Evolutionary conservation across 495 filamentous ascomycete genomes (phyloP).

Genomic region (Apiosordaria backusii): DNA sequence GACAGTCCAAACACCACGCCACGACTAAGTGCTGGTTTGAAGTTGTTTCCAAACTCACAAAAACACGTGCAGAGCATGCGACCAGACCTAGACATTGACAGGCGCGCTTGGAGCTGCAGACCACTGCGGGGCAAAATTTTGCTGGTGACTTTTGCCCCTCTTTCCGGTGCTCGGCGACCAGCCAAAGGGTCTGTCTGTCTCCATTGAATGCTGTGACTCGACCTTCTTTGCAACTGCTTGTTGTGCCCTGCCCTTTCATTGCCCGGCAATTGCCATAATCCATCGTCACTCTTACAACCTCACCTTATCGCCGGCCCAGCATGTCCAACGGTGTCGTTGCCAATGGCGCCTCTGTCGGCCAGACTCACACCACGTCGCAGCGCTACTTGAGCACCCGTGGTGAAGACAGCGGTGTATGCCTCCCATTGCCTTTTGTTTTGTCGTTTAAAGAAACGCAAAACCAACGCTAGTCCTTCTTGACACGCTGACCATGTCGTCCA

Average conservation of each 20-base stretch:
- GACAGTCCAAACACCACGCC: background rate
- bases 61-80: background rate
- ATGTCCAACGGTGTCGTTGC: constrained; percentile 28
- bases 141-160: constrained; percentile 15
- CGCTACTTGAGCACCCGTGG: constrained; percentile 78
- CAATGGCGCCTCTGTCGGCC: constrained; percentile 18
- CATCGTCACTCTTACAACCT: background rate
- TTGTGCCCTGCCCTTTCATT: background rate
- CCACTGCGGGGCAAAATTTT: constrained; percentile 24
- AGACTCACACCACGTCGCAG: constrained; percentile 62
- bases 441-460: background rate
- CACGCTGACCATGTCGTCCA: constrained; percentile 6
- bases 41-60: background rate
- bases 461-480: background rate
- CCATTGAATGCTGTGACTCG: background rate
- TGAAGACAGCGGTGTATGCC: constrained; percentile 66
- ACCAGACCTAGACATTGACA: background rate
- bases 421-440: constrained; percentile 3
- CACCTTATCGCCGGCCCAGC: constrained; percentile 8
- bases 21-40: background rate
- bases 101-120: background rate
- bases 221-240: background rate
- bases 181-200: background rate
- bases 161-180: constrained; percentile 20
- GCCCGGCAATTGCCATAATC: background rate